Conservation (phyloP, 768 basidiomycete species). For the Chalciporus chontae region DNA sequence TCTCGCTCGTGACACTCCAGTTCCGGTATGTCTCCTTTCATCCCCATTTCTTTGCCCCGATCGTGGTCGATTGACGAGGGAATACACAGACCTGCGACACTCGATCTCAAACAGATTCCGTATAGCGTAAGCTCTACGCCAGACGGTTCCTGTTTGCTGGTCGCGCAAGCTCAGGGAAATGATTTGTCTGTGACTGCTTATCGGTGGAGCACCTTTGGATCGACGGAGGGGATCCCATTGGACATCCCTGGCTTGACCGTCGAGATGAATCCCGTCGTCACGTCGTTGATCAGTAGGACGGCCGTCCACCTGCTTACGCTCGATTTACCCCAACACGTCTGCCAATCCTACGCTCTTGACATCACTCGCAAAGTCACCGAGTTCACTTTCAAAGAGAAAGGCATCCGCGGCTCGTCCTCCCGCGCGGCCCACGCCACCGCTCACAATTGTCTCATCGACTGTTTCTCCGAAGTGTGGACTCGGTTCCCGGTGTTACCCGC, state of each 20-base stretch:
- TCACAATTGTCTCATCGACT: constrained; percentile 48
- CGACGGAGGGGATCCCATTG: constrained; percentile 37
- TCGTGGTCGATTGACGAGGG: not conserved
- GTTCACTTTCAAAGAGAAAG: constrained; percentile 48
- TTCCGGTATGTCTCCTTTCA: constrained; percentile 37
- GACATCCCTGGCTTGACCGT: constrained; percentile 24
- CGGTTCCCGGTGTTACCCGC: constrained; percentile 52
- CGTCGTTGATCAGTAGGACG: constrained; percentile 40
- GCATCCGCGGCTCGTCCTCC: constrained; percentile 2
- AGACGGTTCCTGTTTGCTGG: constrained; percentile 46
- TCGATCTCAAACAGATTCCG: constrained; percentile 34
- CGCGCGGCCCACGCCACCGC: constrained; percentile 13
- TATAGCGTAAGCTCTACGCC: constrained; percentile 38
- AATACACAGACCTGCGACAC: constrained; percentile 37
- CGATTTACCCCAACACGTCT: constrained; percentile 25
- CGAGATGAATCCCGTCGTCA: constrained; percentile 30
- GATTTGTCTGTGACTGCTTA: constrained; percentile 33
- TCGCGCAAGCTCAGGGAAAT: constrained; percentile 20
- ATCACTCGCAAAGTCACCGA: constrained; percentile 52
- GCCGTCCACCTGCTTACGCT: constrained; percentile 42
- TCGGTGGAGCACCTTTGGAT: constrained; percentile 54
- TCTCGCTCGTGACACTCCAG: constrained; percentile 45
- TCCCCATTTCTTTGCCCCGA: not conserved
- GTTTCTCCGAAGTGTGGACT: constrained; percentile 50
- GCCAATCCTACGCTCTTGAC: constrained; percentile 41